Conservation (phyloP, 805 yeast genomes). For the Suhomyces xylopsoci region DNA sequence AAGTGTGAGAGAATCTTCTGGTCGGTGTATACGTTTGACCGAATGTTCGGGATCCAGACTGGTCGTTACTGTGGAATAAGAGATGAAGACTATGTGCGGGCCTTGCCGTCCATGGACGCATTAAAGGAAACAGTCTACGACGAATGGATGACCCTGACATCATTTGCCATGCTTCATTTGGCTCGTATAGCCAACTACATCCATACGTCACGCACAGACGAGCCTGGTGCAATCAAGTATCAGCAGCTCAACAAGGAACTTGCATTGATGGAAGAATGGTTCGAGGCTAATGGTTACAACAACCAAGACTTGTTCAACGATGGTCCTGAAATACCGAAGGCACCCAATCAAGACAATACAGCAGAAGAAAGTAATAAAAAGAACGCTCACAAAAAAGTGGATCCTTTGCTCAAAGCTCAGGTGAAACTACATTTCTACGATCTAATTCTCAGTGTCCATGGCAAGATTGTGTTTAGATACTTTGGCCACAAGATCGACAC, state of each 20-base stretch:
- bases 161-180: conserved; percentile 45
- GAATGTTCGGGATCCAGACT: conserved; percentile 49
- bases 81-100: conserved; percentile 35
- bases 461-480: conserved; percentile 28
- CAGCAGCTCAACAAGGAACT: conserved; percentile 33
- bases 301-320: conserved; percentile 17
- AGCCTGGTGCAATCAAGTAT: conserved; percentile 23
- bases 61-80: conserved; percentile 43
- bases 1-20: conserved; percentile 55
- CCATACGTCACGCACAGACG: conserved; percentile 27
- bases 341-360: background rate
- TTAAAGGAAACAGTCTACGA: conserved; percentile 32
- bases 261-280: conserved; percentile 27
- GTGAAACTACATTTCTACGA: conserved; percentile 41
- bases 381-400: conserved; percentile 6
- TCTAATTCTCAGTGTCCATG: conserved; percentile 33
- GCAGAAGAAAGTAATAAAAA: conserved; percentile 7
- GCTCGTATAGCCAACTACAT: conserved; percentile 38
- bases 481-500: conserved; percentile 31
- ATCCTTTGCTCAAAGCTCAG: conserved; percentile 28
- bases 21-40: conserved; percentile 53
- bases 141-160: conserved; percentile 49
- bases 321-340: background rate
- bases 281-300: conserved; percentile 33
- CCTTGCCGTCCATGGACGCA: conserved; percentile 29